Evolutionary conservation across 352 stramenopile species (phyloP).

Genomic region (Phytopythium mirpurense): DNA sequence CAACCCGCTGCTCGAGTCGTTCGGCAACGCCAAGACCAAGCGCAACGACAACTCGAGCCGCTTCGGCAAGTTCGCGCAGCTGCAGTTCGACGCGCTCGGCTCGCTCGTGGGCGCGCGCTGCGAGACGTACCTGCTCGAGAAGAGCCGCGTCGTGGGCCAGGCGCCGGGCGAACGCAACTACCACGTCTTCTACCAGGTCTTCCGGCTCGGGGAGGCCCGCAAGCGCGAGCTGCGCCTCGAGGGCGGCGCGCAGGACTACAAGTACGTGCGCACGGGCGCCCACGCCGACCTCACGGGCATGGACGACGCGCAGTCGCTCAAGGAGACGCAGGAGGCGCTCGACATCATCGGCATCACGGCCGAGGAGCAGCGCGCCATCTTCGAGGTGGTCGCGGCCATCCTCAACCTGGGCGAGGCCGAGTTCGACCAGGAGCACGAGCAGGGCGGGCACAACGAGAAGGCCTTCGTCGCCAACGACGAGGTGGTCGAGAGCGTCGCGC

Average conservation of each 20-base stretch:
- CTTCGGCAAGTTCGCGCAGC: conserved; percentile 79
- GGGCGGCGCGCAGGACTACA: conserved; percentile 58
- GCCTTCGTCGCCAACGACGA: conserved; percentile 49
- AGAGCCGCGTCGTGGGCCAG: conserved; percentile 92
- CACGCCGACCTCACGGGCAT: conserved; percentile 53
- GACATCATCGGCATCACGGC: conserved; percentile 86
- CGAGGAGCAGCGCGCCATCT: conserved; percentile 90
- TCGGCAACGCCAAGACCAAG: conserved; percentile 82
- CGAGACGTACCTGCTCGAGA: conserved; percentile 96
- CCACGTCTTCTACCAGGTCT: conserved; percentile 98
- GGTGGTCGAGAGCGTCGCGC: conserved; percentile 49
- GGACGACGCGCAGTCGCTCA: conserved; percentile 64
- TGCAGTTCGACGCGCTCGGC: conserved; percentile 63
- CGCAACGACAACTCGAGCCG: conserved; percentile 80
- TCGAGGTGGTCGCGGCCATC: conserved; percentile 94
- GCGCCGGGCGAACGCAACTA: conserved; percentile 93
- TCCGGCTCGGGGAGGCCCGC: conserved; percentile 39
- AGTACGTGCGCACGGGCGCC: conserved; percentile 67
- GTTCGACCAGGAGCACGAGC: conserved; percentile 67
- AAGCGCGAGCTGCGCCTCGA: conserved; percentile 53
- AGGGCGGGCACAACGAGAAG: conserved; percentile 38
- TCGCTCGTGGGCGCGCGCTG: conserved; percentile 63
- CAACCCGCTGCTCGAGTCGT: conserved; percentile 72
- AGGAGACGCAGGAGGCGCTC: conserved; percentile 85
- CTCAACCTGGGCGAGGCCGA: conserved; percentile 95